phyloP scores from a whole-genome alignment of 2,329 filamentous ascomycete species.

The Scedosporium apiospermum region DNA sequence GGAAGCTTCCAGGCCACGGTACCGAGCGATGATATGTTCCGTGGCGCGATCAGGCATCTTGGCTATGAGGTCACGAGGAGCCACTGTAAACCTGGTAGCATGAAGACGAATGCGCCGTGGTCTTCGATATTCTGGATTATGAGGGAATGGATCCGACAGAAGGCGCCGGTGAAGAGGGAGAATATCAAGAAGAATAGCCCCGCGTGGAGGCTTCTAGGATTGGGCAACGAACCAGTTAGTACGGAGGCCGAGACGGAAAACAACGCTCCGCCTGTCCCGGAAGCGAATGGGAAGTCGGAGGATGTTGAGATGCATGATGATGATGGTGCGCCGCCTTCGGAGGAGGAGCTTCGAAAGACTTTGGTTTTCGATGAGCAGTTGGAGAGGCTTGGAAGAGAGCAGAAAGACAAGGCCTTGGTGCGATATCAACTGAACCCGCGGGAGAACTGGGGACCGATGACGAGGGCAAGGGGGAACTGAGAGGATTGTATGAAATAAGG shows the following conservation, averaged over 20 bases:
- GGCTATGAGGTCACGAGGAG: slow-evolving; percentile 79
- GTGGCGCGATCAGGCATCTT: slow-evolving; percentile 69
- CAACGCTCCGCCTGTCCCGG: slow-evolving; percentile 2
- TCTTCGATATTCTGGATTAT: slow-evolving; percentile 84
- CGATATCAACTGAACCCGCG: slow-evolving; percentile 85
- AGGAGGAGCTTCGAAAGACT: slow-evolving; percentile 45
- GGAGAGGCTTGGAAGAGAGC: slow-evolving; percentile 64
- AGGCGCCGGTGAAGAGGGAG: slow-evolving; percentile 64
- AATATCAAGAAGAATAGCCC: slow-evolving; percentile 61
- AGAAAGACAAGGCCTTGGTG: slow-evolving; percentile 58
- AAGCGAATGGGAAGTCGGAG: slow-evolving; percentile 13
- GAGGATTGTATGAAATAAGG: background rate
- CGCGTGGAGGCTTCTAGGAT: slow-evolving; percentile 59
- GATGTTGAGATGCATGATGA: slow-evolving; percentile 10
- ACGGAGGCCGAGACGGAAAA: slow-evolving; percentile 10
- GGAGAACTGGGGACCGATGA: slow-evolving; percentile 89
- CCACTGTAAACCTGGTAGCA: slow-evolving; percentile 79
- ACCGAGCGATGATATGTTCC: slow-evolving; percentile 67
- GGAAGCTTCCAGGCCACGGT: slow-evolving; percentile 71
- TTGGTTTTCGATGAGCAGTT: slow-evolving; percentile 67
- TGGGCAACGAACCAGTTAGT: slow-evolving; percentile 16
- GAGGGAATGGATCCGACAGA: slow-evolving; percentile 81
- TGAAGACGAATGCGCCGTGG: slow-evolving; percentile 94
- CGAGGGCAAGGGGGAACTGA: slow-evolving; percentile 35
- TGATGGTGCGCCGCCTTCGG: slow-evolving; percentile 11